Evolutionary conservation across 257 asterid genomes (phyloP).

Genomic region (Przewalskia tangutica): DNA sequence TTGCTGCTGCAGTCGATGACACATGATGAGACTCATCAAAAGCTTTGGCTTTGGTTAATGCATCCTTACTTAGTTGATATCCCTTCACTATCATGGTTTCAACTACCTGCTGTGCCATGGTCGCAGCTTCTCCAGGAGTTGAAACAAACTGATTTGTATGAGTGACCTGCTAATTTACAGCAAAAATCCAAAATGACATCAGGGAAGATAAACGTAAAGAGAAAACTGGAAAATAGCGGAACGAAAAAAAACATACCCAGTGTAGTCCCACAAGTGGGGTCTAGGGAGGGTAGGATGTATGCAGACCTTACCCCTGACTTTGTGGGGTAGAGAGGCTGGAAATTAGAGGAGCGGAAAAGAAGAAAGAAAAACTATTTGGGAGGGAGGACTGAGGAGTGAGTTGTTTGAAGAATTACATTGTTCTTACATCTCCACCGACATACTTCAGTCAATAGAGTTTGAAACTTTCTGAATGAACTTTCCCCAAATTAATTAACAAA

Average conservation of each 20-base stretch:
- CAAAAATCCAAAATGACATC: background rate
- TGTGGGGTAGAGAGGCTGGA: too few relatives aligned
- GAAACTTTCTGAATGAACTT: background rate
- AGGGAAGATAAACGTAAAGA: background rate
- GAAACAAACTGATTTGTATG: slow-evolving; percentile 28
- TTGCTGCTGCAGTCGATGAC: slow-evolving; percentile 46
- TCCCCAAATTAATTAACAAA: background rate
- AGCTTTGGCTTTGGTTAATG: slow-evolving; percentile 50
- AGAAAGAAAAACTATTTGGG: background rate
- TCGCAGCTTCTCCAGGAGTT: slow-evolving; percentile 44
- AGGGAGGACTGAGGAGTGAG: background rate
- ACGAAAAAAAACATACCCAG: background rate
- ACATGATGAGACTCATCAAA: slow-evolving; percentile 41
- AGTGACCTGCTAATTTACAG: slow-evolving; percentile 13
- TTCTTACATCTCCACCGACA: background rate
- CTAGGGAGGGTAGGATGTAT: too few relatives aligned
- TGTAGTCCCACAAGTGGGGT: too few relatives aligned
- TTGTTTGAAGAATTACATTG: background rate
- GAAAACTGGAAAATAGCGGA: background rate
- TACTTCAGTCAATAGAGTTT: background rate
- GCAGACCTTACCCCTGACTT: too few relatives aligned
- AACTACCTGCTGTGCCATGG: slow-evolving; percentile 40
- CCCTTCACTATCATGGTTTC: slow-evolving; percentile 48
- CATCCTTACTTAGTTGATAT: slow-evolving; percentile 42
- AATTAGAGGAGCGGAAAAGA: too few relatives aligned